Evolutionary conservation across 1,284 basidiomycete species (phyloP), one percentile per base, ranked within the genome.

Genomic region (Ganoderma boninense): DNA sequence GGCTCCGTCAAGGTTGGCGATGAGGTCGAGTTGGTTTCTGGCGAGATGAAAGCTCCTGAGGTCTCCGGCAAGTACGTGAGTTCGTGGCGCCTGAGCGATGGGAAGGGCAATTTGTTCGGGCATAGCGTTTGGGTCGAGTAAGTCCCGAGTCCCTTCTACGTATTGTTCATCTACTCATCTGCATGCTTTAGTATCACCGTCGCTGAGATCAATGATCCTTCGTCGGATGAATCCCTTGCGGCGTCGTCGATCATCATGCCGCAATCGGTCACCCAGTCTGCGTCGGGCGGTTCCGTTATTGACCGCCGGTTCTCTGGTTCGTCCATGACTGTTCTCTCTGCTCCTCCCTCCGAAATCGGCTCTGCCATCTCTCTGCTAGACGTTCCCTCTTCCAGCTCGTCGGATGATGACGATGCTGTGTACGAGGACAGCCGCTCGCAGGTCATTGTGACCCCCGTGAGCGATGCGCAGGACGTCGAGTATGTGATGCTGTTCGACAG

Each of bases 1-100:
- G 92, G 91, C 3, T 65, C 74, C 6, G 88, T 92, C 20, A 78
- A 82, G 59, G 81, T 87, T 52, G 90, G 92, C 38, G 84, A 84
- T 49, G 84, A 87, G 67, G 83, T 90, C 44, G 90, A 94, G 68
- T 78, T 95, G 7, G 89, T 87, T 81, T 91, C 90, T 10, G 87
- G 87, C n/a, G 92, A 94, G 71, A 84, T 95, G 78, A 94, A 93
- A 84, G 94, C 94, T 14, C 94, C 94, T 20, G 93, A 95, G 64
- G 76, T 80, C 29, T 85, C 91, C 1, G 93, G 93, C 16, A 86
- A 87, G 66, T 94, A 94, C 80, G 86, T 91, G 65, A 86, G 91
- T 66, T 94, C 93, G 75, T 96, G 93, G 92, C 84, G 89, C 42
- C 79, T 96, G 67, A 87, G 83, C 72, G 89, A 92, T 76, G 86